A percentile compares a stretch with the other conserved stretches of the same genome.
These are phyloP conservation scores for Phaeosphaeria sp. DNA, from an alignment of 2,329 filamentous ascomycete genomes.

Conservation along the genomic window DNA sequence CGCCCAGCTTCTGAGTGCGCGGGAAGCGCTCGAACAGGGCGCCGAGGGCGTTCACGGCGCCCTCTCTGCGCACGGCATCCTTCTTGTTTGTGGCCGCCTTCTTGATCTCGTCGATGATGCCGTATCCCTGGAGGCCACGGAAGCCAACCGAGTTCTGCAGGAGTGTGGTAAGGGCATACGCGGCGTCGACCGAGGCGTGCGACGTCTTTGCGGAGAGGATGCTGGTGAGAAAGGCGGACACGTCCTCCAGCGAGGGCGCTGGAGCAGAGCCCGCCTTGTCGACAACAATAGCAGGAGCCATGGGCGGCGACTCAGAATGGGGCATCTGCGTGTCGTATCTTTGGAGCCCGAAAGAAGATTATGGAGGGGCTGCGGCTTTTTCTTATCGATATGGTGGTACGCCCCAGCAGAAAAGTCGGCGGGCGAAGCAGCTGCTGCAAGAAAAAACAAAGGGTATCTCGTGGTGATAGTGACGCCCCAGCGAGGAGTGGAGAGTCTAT, in stretches of 20 bases:
- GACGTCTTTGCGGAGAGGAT: conserved; percentile 60
- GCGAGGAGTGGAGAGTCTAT: conserved; percentile 40
- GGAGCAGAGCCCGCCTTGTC: conserved; percentile 51
- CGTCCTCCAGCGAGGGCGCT: conserved; percentile 55
- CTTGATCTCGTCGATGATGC: conserved; percentile 67
- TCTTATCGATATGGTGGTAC: conserved; percentile 44
- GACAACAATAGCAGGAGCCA: conserved; percentile 55
- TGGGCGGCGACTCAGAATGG: conserved; percentile 58
- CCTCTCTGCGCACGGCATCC: conserved; percentile 81
- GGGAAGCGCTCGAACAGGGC: conserved; percentile 93
- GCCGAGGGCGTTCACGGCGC: conserved; percentile 92
- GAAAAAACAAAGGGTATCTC: conserved; percentile 24
- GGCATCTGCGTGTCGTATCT: conserved; percentile 49
- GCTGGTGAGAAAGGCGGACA: conserved; percentile 50
- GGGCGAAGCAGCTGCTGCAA: conserved; percentile 15
- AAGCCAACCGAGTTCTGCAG: conserved; percentile 70
- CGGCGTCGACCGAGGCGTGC: conserved; percentile 64
- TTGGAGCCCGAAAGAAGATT: conserved; percentile 13
- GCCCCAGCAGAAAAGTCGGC: neutral
- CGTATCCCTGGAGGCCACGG: conserved; percentile 67
- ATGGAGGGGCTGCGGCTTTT: conserved; percentile 27
- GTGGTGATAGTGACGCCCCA: conserved; percentile 29
- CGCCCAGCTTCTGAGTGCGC: conserved; percentile 75
- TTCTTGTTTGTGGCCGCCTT: conserved; percentile 95
- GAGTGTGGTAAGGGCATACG: conserved; percentile 69